These are phyloP conservation scores for Cymbidium sinense DNA, from an alignment of 106 monocot species.

Conservation along the genomic window DNA sequence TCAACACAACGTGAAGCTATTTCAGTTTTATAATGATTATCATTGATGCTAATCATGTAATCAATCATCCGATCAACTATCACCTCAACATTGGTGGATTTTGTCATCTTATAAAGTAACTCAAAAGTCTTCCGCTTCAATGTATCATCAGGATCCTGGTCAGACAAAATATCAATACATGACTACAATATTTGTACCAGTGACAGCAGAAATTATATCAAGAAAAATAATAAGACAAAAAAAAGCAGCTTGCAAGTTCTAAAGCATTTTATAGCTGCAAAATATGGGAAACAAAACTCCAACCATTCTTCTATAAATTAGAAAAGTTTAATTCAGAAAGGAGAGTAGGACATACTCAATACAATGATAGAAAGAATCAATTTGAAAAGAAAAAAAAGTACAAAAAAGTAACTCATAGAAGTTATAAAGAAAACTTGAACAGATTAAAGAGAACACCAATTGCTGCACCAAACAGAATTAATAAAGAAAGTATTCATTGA, in stretches of 20 bases:
- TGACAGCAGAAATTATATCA: background rate
- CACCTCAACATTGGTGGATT: conserved; percentile 96
- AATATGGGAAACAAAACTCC: background rate
- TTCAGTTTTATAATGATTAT: conserved; percentile 93
- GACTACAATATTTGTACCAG: background rate
- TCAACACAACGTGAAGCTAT: conserved; percentile 98
- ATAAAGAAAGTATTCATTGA: background rate
- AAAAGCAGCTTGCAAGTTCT: background rate
- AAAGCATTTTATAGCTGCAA: background rate
- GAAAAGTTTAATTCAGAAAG: background rate
- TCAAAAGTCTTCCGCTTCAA: conserved; percentile 97
- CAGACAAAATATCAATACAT: conserved; percentile 1
- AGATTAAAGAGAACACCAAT: background rate
- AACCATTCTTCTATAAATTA: background rate
- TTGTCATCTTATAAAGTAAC: conserved; percentile 96
- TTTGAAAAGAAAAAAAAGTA: background rate
- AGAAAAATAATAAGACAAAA: background rate
- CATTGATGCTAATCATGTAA: conserved; percentile 96
- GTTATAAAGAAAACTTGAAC: background rate
- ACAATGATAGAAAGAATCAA: background rate
- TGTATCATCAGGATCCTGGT: conserved; percentile 95
- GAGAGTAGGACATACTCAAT: background rate
- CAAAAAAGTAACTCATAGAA: background rate
- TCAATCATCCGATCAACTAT: conserved; percentile 99
- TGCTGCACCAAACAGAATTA: background rate